Conservation (phyloP, 2,329 filamentous ascomycete species). For the Colletotrichum australisinense region DNA sequence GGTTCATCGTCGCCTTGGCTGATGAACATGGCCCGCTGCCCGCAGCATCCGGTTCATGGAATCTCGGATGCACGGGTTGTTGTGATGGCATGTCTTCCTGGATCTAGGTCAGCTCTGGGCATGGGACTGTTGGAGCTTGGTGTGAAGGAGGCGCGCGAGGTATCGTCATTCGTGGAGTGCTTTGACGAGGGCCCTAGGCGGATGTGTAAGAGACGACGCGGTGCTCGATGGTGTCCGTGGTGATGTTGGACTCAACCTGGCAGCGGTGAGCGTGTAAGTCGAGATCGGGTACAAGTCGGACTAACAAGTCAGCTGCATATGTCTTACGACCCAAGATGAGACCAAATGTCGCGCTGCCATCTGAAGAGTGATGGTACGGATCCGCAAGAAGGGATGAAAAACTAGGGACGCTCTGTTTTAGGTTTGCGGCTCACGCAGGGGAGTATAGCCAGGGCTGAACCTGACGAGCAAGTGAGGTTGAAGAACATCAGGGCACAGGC, state of each 20-base stretch:
- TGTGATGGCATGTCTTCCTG: neutral
- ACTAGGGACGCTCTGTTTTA: slow-evolving; percentile 28
- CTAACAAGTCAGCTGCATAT: neutral
- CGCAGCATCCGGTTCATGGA: slow-evolving; percentile 25
- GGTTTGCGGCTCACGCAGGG: slow-evolving; percentile 34
- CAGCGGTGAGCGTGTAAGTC: neutral
- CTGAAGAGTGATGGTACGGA: slow-evolving; percentile 19
- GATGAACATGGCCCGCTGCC: slow-evolving; percentile 13
- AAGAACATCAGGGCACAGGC: neutral
- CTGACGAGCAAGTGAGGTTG: neutral
- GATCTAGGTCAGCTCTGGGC: slow-evolving; percentile 4
- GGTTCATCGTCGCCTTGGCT: slow-evolving; percentile 22
- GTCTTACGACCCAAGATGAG: neutral
- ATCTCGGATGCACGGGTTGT: slow-evolving; percentile 13
- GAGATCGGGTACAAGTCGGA: neutral
- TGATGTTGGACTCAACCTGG: neutral
- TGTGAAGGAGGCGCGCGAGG: slow-evolving; percentile 2
- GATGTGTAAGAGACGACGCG: neutral
- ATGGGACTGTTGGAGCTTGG: slow-evolving; percentile 27
- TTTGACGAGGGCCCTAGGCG: neutral
- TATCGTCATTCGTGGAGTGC: slow-evolving; percentile 8
- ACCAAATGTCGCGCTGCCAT: slow-evolving; percentile 13
- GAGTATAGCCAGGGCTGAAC: slow-evolving; percentile 27
- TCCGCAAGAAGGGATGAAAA: slow-evolving; percentile 22
- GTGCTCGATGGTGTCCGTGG: neutral